phyloP scores from a whole-genome alignment of 2,329 filamentous ascomycete species.

The Alternaria conjuncta region DNA sequence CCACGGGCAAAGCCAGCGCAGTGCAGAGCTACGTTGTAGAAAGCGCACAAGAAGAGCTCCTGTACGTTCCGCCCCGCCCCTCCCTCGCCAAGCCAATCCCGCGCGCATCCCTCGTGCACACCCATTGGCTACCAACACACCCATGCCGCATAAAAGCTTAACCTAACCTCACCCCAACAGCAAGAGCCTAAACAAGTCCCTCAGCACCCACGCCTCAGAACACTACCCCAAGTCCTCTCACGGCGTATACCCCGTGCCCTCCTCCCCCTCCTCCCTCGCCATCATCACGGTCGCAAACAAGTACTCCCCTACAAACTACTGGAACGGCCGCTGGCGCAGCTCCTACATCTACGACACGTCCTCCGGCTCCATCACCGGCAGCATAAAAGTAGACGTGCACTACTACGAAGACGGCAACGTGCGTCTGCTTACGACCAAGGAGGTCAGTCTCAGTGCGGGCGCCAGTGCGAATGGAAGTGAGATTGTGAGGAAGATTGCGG shows the following conservation, averaged over 20 bases:
- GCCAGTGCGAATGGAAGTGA: slow-evolving; percentile 67
- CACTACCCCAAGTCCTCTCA: slow-evolving; percentile 85
- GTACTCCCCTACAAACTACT: slow-evolving; percentile 98
- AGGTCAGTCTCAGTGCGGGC: slow-evolving; percentile 67
- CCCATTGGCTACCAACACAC: not conserved
- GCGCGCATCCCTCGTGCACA: not conserved
- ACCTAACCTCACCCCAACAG: slow-evolving; percentile 52
- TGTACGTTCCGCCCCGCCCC: slow-evolving; percentile 63
- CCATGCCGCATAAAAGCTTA: not conserved
- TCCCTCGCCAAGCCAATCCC: not conserved
- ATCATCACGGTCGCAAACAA: slow-evolving; percentile 91
- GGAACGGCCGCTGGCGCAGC: slow-evolving; percentile 97
- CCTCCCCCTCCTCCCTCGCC: slow-evolving; percentile 76
- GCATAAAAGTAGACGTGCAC: slow-evolving; percentile 92
- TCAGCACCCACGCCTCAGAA: slow-evolving; percentile 79
- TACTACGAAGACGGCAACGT: slow-evolving; percentile 99
- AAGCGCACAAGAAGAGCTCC: slow-evolving; percentile 75
- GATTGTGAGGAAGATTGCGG: slow-evolving; percentile 78
- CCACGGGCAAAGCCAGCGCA: slow-evolving; percentile 81
- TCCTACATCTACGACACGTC: slow-evolving; percentile 79
- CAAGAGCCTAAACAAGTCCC: slow-evolving; percentile 80
- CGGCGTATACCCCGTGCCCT: slow-evolving; percentile 77
- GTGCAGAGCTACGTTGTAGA: slow-evolving; percentile 82
- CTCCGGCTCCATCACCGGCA: slow-evolving; percentile 72
- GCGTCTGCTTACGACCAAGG: slow-evolving; percentile 86